Evolutionary conservation across 1,284 basidiomycete genomes (phyloP), one percentile per base, ranked within the genome.

Genomic region (Cutaneotrichosporon sp.): DNA sequence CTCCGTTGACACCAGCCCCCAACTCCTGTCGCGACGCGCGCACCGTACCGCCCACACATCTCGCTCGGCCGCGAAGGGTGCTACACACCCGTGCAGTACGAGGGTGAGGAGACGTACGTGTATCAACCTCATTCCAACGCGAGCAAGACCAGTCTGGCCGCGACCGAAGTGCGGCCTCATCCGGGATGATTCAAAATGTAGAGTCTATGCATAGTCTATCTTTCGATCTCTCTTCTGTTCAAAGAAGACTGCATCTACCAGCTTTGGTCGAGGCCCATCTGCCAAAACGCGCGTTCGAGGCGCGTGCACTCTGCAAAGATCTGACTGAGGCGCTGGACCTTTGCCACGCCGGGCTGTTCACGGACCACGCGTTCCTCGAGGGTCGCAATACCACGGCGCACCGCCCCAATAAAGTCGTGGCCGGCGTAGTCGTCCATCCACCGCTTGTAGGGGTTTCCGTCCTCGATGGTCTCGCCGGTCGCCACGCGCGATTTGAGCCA

Each of bases 231-330:
- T 40, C 13, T 26, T 26, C 3, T 26, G 26, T 26, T 26, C 26
- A 26, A 26, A 26, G 34, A 36, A 8, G 34, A 36, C 8, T 13
- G 11, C 40, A 13, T 16, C 63, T 66, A 67, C 56, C 50, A 42
- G 14, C 26, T 32, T 26, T 49, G 51, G 4, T 66, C 60, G 16
- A 81, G 57, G 2, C 78, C 80, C 78, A 80, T 80, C 38, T 95
- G 90, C 94, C 94, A 97, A 79, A 97, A 97, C 2, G 86, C 87
- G 67, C 86, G 89, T 80, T 97, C 94, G 46, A 97, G 82, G 53
- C 83, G 78, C 0, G 91, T 89, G 72, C 90, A 92, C 65, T 86
- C 86, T 70, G 87, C 84, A 90, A 92, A 97, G 5, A 93, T 86
- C 18, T 80, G 73, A 57, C 84, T 83, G 85, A 94, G 90, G 70